Base-by-base conservation (phyloP, 805 yeast genomes). In the Komagataella ulmi region DNA sequence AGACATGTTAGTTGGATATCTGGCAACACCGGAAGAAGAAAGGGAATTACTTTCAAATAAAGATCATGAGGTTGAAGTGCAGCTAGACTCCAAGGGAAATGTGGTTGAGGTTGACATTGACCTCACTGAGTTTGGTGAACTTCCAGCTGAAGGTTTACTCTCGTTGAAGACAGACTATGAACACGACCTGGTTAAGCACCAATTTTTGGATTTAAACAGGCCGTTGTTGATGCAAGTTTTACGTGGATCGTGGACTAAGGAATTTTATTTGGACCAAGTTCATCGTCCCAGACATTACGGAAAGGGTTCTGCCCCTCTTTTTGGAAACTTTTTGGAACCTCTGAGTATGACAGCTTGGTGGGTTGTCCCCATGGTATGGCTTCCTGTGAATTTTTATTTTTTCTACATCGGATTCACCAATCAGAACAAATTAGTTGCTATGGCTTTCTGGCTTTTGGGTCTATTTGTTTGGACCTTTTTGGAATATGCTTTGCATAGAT, bases 221-320 rank as follows among this genome's bases (percentile, higher is more conserved):
- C 95, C 99, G 1, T 72, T 93, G 59, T 69, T 93, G 46, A 62
- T 79, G 66, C 99, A 93, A 71, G 87, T 93, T 48, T 68, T 88
- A 52, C 73, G 77, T 54, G 81, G 89, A 46, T 75, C 77, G 43
- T 93, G 89, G 74, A 63, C 85, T 46, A 91, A 87, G 64, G 95
- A 88, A 46, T 91, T 93, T 62, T 93, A 93, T 66, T 74, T 93
- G 62, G 96, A 89, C 64, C 97, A 93, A 69, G 93, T 93, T 46
- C 99, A 93, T 67, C 81, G 97, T 68, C 99, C 99, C 51, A 83
- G 99, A 65, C 99, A 93, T 67, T 93, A 90, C 64, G 98, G 98
- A 57, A 83, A 89, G 64, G 97, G 97, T 8, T 88, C 97, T 3
- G 99, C 99, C 10, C 97, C 90, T 6, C 65, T 93, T 51, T 93